Conservation (phyloP, 345 rosid species). For the Eucalyptus curtisii region DNA sequence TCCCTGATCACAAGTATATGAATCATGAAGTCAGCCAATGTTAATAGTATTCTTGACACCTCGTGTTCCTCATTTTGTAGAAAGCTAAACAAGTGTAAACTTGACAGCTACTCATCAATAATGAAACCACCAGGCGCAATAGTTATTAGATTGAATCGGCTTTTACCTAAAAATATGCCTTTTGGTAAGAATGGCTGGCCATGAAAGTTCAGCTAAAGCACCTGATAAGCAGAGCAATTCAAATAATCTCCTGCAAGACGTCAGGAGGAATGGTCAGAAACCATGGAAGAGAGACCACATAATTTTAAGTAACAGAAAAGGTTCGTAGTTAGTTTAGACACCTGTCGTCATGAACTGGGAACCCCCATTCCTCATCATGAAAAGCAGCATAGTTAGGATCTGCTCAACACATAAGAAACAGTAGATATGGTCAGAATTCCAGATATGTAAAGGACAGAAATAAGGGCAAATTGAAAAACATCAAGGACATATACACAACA, state of each 20-base stretch:
- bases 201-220: constrained; percentile 77
- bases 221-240: constrained; percentile 77
- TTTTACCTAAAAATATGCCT: constrained; percentile 61
- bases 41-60: background rate
- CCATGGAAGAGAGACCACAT: background rate
- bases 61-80: background rate
- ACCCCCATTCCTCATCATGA: constrained; percentile 96
- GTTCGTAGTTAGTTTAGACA: constrained; percentile 10
- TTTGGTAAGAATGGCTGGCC: constrained; percentile 72
- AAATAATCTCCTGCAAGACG: constrained; percentile 53
- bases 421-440: background rate
- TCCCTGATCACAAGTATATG: constrained; percentile 30
- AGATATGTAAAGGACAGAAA: background rate
- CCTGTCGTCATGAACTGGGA: constrained; percentile 74
- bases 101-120: background rate
- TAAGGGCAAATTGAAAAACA: background rate
- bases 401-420: background rate
- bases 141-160: background rate
- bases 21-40: background rate
- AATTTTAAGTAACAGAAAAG: background rate
- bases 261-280: background rate
- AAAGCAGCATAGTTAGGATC: constrained; percentile 40
- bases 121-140: background rate
- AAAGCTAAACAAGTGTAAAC: background rate
- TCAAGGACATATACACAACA: background rate